Conservation (phyloP, 371 early-diverging fungal genomes). For the Mucor saturninus region DNA sequence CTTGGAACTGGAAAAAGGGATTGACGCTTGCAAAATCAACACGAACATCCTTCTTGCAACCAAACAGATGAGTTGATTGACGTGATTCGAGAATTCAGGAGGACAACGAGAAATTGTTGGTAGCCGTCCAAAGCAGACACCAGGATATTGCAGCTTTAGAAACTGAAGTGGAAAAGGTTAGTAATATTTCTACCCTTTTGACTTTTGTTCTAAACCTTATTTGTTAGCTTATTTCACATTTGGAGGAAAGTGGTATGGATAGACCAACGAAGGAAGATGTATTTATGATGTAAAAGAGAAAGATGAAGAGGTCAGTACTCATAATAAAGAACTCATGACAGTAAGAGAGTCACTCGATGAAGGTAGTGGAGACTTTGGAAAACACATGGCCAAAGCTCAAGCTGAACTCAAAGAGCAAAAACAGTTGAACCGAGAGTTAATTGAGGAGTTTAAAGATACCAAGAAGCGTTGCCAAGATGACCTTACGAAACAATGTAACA, state of each 20-base stretch:
- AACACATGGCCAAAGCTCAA: constrained; percentile 16
- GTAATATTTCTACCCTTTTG: not conserved
- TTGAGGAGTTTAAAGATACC: constrained; percentile 16
- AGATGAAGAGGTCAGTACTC: constrained; percentile 22
- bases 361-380: constrained; percentile 22
- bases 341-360: constrained; percentile 26
- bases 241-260: constrained; percentile 14
- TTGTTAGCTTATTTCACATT: constrained; percentile 17
- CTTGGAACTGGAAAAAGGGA: constrained; percentile 46
- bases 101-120: constrained; percentile 24
- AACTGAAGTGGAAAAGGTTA: constrained; percentile 40
- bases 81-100: constrained; percentile 14
- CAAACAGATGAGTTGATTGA: not conserved
- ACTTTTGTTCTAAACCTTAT: not conserved
- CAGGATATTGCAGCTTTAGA: constrained; percentile 42
- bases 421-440: constrained; percentile 23
- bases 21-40: constrained; percentile 37
- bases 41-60: not conserved
- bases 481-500: constrained; percentile 34
- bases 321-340: constrained; percentile 18
- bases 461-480: constrained; percentile 25
- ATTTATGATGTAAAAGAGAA: constrained; percentile 2
- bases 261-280: constrained; percentile 17
- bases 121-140: constrained; percentile 35
- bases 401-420: constrained; percentile 17